Evolutionary conservation across 768 basidiomycete species (phyloP).

Genomic region (Gyrodon lividus): DNA sequence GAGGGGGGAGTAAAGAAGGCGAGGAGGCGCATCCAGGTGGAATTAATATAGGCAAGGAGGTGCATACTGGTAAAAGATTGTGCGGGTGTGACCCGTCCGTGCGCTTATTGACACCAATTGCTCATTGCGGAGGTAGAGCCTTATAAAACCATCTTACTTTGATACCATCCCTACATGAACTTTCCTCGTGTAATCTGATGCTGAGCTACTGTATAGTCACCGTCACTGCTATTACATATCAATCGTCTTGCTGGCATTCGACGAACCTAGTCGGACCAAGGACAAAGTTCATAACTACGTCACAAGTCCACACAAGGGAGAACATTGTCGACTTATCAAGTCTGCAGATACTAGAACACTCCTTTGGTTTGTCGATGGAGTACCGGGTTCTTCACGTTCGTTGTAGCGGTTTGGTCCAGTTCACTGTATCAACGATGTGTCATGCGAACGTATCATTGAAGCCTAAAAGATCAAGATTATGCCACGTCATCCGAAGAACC

Average conservation of each 20-base stretch:
- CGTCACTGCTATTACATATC: background rate
- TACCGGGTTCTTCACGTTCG: no score
- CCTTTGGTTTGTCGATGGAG: no score
- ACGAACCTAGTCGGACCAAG: background rate
- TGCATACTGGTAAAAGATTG: constrained; percentile 7
- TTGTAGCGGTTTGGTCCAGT: no score
- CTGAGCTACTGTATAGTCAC: background rate
- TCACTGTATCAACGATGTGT: no score
- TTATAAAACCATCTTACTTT: no score
- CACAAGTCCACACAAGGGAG: no score
- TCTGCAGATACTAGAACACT: no score
- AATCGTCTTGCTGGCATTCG: background rate
- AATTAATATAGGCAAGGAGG: constrained; percentile 8
- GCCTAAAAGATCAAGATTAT: no score
- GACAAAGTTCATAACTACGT: no score
- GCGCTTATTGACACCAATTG: background rate
- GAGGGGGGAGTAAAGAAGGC: background rate
- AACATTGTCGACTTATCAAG: no score
- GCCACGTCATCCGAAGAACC: no score
- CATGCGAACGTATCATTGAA: no score
- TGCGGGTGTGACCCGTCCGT: constrained; percentile 14
- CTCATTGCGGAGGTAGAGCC: background rate
- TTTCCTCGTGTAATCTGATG: background rate
- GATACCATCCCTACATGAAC: background rate
- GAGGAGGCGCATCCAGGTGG: background rate